Conservation (phyloP, 805 yeast genomes). For the Metschnikowia matae region DNA sequence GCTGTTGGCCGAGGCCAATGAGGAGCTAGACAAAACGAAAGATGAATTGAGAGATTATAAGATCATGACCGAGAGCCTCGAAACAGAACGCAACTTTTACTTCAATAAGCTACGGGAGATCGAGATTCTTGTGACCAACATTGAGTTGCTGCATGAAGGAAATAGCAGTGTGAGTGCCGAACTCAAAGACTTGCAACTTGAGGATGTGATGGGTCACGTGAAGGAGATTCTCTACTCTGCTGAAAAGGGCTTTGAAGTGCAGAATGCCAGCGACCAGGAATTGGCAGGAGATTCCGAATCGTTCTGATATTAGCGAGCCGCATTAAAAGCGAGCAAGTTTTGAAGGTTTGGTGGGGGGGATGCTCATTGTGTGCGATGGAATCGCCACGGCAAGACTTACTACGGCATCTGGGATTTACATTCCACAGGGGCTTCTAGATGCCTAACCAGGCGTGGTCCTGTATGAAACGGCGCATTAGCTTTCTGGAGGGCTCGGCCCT, state of each 20-base stretch:
- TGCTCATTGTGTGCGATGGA: background rate
- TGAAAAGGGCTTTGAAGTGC: conserved; percentile 74
- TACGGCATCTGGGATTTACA: background rate
- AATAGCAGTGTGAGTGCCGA: conserved; percentile 38
- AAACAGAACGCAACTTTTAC: conserved; percentile 85
- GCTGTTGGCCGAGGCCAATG: conserved; percentile 45
- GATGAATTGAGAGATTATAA: conserved; percentile 55
- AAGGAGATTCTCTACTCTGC: conserved; percentile 76
- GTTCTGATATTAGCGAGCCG: conserved; percentile 8
- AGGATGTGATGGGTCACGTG: conserved; percentile 46
- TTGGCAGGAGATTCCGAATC: conserved; percentile 19
- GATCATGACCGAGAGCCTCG: conserved; percentile 60
- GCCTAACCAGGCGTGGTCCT: background rate
- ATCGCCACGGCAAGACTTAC: background rate
- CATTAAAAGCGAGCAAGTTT: background rate
- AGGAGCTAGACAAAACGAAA: conserved; percentile 35
- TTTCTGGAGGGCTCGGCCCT: conserved; percentile 1
- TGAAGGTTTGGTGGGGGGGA: no score
- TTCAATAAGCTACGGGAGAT: conserved; percentile 85
- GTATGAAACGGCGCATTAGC: background rate
- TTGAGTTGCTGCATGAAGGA: conserved; percentile 21
- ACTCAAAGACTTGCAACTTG: conserved; percentile 21
- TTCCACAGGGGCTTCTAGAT: background rate
- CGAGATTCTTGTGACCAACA: conserved; percentile 70
- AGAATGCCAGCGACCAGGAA: conserved; percentile 5